phyloP scores from a whole-genome alignment of 164 flowering plant species.

The Cinnamomum chago region DNA sequence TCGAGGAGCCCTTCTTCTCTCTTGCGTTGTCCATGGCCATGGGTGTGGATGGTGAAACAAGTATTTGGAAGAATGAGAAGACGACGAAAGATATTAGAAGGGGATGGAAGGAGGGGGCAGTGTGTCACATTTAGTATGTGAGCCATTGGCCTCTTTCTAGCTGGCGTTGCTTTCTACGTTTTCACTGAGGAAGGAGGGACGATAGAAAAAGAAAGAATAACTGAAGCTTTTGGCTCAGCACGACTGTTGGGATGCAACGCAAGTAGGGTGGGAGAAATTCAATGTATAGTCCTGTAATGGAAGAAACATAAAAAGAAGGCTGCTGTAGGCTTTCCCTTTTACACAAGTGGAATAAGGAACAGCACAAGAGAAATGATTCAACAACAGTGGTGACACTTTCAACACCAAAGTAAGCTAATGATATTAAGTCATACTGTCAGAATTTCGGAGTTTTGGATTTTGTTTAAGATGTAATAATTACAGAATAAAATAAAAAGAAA shows the following conservation, averaged over 20 bases:
- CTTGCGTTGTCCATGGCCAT: constrained; percentile 11
- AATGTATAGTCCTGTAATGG: neutral
- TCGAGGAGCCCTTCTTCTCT: constrained; percentile 3
- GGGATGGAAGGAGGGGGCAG: neutral
- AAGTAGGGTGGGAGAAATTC: neutral
- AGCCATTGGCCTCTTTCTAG: neutral
- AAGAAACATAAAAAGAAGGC: neutral
- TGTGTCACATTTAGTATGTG: constrained; percentile 19
- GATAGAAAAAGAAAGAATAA: neutral
- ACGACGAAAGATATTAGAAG: neutral
- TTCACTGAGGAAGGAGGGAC: neutral
- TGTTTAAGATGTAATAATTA: no score
- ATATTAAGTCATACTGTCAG: no score
- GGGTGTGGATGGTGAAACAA: neutral
- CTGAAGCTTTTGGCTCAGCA: neutral
- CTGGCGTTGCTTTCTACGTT: neutral
- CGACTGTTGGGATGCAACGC: neutral
- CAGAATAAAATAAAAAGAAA: no score
- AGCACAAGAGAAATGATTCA: no score
- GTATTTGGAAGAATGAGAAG: neutral
- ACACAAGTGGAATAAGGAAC: no score
- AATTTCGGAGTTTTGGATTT: no score
- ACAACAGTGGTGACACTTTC: no score
- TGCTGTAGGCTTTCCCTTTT: neutral
- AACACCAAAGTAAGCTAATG: no score